phyloP scores from a whole-genome alignment of 2,329 filamentous ascomycete genomes.

The Colletotrichum costaricense region DNA sequence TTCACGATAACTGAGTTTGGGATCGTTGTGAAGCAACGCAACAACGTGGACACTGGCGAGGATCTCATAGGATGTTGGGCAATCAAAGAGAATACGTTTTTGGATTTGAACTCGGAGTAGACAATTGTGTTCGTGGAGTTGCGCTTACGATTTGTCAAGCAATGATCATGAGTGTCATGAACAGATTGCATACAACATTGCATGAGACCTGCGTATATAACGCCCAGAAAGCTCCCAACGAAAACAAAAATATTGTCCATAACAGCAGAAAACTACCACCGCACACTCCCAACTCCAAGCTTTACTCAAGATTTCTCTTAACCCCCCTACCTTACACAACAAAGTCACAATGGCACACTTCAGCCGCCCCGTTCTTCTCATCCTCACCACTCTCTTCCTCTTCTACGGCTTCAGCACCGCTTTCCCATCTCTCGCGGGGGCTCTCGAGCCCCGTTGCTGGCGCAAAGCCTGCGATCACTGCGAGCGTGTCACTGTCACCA shows the following conservation, averaged over 20 bases:
- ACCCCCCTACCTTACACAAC: not conserved
- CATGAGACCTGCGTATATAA: not conserved
- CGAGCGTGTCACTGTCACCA: conserved; percentile 7
- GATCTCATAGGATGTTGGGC: not conserved
- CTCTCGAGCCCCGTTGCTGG: conserved; percentile 11
- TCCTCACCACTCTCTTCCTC: conserved; percentile 9
- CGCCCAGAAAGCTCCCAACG: not conserved
- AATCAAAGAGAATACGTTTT: not conserved
- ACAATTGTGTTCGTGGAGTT: not conserved
- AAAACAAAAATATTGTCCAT: not conserved
- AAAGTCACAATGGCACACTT: not conserved
- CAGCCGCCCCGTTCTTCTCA: not conserved
- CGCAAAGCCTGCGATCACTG: conserved; percentile 8
- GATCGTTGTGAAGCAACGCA: not conserved
- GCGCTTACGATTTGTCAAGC: not conserved
- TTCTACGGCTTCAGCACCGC: conserved; percentile 3
- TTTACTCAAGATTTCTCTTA: not conserved
- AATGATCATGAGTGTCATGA: not conserved
- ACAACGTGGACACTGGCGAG: not conserved
- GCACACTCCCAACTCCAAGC: not conserved
- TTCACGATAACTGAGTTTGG: not conserved
- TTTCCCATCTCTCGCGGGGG: not conserved
- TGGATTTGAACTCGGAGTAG: not conserved
- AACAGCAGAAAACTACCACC: not conserved
- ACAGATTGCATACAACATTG: no score